Evolutionary conservation across 176 grass and related monocot genomes (phyloP), one percentile per base, ranked within the genome.

Genomic region (Aegilops longissima): DNA sequence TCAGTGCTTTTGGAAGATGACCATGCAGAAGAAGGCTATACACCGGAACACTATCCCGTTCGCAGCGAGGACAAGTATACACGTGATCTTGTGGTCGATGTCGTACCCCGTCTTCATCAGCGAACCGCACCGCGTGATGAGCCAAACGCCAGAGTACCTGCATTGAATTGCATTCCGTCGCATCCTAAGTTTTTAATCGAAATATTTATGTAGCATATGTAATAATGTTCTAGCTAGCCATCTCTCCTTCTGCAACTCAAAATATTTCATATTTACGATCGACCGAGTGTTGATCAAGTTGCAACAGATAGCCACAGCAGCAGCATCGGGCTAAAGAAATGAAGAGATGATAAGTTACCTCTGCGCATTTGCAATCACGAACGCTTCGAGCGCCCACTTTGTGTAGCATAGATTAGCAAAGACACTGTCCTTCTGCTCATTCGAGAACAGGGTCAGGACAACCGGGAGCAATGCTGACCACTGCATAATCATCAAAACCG

Each of bases 371-470:
- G 86, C 92, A 44, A 97, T 88, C 25, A 97, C 94, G 40, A 97
- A 97, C 4, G 88, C 95, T 86, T 97, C 95, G 1, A 97, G 78
- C 10, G 95, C 95, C 95, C 95, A 97, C 83, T 97, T 97, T 10
- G 95, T 97, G 90, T 97, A 97, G 88, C 95, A 97, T 10, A 97
- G 80, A 14, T 97, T 92, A 29, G 88, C 77, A 34, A 97, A 62
- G 42, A 87, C 31, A 1, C 83, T 89, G 49, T 52, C 70, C 77
- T 94, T 92, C 70, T 92, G 66, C 67, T 97, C 86, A 36, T 83
- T 97, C 80, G 94, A 88, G 79, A 97, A 84, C 12, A 97, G 86
- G 24, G 95, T 97, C 49, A 97, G 73, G 66, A 97, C 95, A 54
- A 97, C 92, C 0, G 95, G 95, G 51, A 97, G 74, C 40, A 97